Conservation (phyloP, 2,329 filamentous ascomycete species). For the Exophiala oligosperma region DNA sequence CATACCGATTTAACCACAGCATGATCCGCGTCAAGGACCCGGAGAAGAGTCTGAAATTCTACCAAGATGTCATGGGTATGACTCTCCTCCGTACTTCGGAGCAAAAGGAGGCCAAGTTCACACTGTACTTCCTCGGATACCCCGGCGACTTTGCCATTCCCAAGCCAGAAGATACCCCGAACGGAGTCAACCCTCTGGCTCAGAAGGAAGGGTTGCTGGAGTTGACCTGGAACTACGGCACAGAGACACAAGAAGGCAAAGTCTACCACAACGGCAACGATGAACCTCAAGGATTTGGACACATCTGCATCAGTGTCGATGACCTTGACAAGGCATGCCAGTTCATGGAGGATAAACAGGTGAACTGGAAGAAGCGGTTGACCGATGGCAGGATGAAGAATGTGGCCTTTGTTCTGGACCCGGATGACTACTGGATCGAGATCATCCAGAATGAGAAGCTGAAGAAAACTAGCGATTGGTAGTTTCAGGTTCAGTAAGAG, state of each 20-base stretch:
- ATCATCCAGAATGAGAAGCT: conserved; percentile 60
- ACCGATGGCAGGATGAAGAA: conserved; percentile 92
- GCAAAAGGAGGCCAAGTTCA: conserved; percentile 71
- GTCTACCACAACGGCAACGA: conserved; percentile 96
- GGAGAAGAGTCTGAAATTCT: conserved; percentile 73
- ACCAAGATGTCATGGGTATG: conserved; percentile 89
- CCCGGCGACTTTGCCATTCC: conserved; percentile 56
- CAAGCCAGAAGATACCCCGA: conserved; percentile 50
- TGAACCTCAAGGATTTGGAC: conserved; percentile 89
- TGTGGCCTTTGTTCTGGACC: conserved; percentile 86
- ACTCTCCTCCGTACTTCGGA: conserved; percentile 71
- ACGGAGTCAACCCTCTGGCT: conserved; percentile 59
- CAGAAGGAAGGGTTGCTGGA: conserved; percentile 82
- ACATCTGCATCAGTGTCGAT: conserved; percentile 86
- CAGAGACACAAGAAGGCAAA: conserved; percentile 72
- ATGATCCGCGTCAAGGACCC: conserved; percentile 92
- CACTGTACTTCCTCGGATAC: conserved; percentile 91
- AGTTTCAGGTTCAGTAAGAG: too few relatives aligned
- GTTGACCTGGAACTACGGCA: conserved; percentile 77
- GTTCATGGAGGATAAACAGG: conserved; percentile 77
- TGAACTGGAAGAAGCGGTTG: conserved; percentile 92
- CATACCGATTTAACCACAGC: conserved; percentile 67
- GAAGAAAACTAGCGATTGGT: conserved; percentile 45
- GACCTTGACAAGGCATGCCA: conserved; percentile 84
- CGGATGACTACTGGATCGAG: conserved; percentile 69